Conservation (phyloP, 768 basidiomycete genomes). For the Leccinum rimulosum region DNA sequence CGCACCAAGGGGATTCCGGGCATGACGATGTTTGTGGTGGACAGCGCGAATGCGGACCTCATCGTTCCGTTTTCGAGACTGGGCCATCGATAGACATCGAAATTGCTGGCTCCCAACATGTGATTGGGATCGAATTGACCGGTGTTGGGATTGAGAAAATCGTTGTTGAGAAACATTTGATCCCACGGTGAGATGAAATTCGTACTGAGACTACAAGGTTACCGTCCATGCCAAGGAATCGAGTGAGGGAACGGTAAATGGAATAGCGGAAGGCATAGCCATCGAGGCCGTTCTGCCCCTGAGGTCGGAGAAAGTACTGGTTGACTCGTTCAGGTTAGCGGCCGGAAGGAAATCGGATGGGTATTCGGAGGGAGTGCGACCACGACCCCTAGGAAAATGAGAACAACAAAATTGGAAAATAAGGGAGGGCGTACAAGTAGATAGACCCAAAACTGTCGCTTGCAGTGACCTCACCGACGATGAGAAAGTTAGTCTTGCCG, state of each 20-base stretch:
- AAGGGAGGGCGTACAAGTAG: conserved; percentile 61
- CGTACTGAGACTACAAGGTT: conserved; percentile 78
- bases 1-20: conserved; percentile 81
- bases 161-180: conserved; percentile 84
- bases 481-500: conserved; percentile 86
- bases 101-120: conserved; percentile 91
- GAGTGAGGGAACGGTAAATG: conserved; percentile 79
- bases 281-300: conserved; percentile 63
- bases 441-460: conserved; percentile 87
- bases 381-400: conserved; percentile 63
- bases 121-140: conserved; percentile 77
- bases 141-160: conserved; percentile 72
- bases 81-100: conserved; percentile 94
- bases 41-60: conserved; percentile 70
- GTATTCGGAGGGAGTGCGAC: conserved; percentile 70
- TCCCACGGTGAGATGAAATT: conserved; percentile 93
- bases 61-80: conserved; percentile 82
- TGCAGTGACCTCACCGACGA: conserved; percentile 92
- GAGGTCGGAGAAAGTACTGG: conserved; percentile 79
- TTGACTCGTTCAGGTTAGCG: conserved; percentile 57
- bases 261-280: conserved; percentile 92
- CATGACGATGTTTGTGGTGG: conserved; percentile 77
- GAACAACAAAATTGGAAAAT: not conserved
- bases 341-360: conserved; percentile 70
- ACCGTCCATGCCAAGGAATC: conserved; percentile 95